These are phyloP conservation scores for Fusarium oligoseptatum DNA, from an alignment of 2,329 filamentous ascomycete genomes.

Conservation along the genomic window DNA sequence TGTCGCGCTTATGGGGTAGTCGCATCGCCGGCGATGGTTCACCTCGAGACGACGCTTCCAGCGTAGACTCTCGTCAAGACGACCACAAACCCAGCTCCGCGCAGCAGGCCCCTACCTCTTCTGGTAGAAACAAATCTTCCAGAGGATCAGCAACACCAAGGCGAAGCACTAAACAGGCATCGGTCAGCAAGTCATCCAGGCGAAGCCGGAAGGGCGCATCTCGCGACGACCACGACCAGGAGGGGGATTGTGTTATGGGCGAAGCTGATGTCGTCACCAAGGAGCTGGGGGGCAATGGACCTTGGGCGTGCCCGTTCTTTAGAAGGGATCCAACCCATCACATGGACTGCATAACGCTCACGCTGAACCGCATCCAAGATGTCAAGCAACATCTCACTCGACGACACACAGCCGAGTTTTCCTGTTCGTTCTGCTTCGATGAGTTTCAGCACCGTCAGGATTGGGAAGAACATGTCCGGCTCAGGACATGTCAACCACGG, in stretches of 20 bases:
- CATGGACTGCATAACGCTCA: neutral
- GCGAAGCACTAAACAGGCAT: neutral
- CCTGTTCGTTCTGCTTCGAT: neutral
- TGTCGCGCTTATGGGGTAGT: neutral
- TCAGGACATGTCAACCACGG: neutral
- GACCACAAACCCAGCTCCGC: accelerated
- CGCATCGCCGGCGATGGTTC: neutral
- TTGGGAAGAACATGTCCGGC: neutral
- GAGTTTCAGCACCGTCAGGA: neutral
- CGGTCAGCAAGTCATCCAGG: neutral
- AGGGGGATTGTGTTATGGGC: neutral
- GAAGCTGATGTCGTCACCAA: neutral
- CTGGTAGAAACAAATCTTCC: neutral
- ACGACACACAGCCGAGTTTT: neutral
- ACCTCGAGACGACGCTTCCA: neutral
- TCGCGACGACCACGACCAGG: neutral
- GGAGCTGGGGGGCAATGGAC: neutral
- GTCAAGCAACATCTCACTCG: neutral
- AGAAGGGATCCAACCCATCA: neutral
- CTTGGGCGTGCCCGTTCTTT: neutral
- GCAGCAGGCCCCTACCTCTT: neutral
- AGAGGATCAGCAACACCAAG: neutral
- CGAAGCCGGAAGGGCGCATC: neutral
- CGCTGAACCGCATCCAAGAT: neutral
- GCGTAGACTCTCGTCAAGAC: neutral